These are phyloP conservation scores for Pseudevernia furfuracea DNA, from an alignment of 495 filamentous ascomycete genomes.

Conservation along the genomic window DNA sequence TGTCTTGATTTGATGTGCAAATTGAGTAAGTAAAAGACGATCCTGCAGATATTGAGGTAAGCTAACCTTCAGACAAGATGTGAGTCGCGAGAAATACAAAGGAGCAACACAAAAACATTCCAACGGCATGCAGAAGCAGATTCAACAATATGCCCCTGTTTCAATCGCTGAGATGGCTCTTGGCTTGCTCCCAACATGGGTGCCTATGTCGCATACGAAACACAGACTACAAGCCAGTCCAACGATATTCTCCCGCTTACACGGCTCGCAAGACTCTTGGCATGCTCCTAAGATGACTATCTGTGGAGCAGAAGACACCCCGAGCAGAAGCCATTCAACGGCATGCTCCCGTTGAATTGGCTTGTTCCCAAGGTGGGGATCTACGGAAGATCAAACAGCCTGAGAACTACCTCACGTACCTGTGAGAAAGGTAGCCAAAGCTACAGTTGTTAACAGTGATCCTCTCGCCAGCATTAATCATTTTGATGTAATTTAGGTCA, in stretches of 20 bases:
- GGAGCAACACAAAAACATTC: background rate
- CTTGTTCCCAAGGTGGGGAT: background rate
- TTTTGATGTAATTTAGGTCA: constrained; percentile 95
- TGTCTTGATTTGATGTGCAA: constrained; percentile 89
- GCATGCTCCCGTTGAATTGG: background rate
- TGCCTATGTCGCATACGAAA: background rate
- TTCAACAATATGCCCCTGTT: background rate
- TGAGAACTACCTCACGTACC: constrained; percentile 28
- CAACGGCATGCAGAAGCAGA: background rate
- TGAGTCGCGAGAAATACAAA: background rate
- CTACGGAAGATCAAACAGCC: background rate
- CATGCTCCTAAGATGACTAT: background rate
- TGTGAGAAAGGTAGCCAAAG: constrained; percentile 90
- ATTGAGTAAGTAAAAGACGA: constrained; percentile 97
- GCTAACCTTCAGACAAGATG: background rate
- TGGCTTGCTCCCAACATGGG: background rate
- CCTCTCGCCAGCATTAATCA: constrained; percentile 95
- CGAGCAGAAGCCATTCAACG: background rate
- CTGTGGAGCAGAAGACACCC: background rate
- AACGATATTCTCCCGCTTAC: background rate
- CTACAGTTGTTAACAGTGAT: constrained; percentile 90
- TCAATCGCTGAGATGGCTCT: background rate
- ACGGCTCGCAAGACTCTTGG: background rate
- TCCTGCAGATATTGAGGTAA: constrained; percentile 29
- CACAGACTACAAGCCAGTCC: background rate